Evolutionary conservation across 441 rosid genomes (phyloP).

Genomic region (Populus trichocarpa): DNA sequence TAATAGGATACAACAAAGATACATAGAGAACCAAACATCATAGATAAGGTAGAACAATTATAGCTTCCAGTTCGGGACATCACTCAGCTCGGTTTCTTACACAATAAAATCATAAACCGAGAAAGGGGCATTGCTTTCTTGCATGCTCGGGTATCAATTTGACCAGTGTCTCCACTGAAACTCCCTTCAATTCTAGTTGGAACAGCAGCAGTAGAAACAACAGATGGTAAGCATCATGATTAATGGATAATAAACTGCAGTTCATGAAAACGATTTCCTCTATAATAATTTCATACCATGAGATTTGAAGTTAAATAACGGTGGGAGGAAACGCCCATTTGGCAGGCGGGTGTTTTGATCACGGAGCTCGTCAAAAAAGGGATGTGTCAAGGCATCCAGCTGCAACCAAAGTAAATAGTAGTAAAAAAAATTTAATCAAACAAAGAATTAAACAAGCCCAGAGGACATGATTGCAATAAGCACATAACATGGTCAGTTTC

Average conservation of each 20-base stretch:
- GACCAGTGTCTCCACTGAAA: constrained; percentile 49
- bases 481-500: not conserved
- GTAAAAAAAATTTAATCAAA: not conserved
- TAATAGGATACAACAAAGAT: constrained; percentile 9
- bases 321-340: constrained; percentile 92
- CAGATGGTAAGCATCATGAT: not conserved
- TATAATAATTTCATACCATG: constrained; percentile 45
- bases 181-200: constrained; percentile 72
- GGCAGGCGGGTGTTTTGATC: constrained; percentile 79
- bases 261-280: not conserved
- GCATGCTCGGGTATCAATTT: constrained; percentile 93
- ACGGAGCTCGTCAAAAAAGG: constrained; percentile 92
- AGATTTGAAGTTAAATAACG: constrained; percentile 80
- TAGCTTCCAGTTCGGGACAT: constrained; percentile 13
- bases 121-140: constrained; percentile 78
- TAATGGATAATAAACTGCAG: too few species aligned
- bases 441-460: not conserved
- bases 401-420: constrained; percentile 18
- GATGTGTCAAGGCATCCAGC: constrained; percentile 86
- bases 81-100: constrained; percentile 10
- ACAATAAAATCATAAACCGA: constrained; percentile 44
- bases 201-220: not conserved
- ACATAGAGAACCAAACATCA: constrained; percentile 5
- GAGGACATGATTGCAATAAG: not conserved
- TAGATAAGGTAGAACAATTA: constrained; percentile 14